Conservation (phyloP, 106 monocot genomes). For the Narthecium ossifragum region DNA sequence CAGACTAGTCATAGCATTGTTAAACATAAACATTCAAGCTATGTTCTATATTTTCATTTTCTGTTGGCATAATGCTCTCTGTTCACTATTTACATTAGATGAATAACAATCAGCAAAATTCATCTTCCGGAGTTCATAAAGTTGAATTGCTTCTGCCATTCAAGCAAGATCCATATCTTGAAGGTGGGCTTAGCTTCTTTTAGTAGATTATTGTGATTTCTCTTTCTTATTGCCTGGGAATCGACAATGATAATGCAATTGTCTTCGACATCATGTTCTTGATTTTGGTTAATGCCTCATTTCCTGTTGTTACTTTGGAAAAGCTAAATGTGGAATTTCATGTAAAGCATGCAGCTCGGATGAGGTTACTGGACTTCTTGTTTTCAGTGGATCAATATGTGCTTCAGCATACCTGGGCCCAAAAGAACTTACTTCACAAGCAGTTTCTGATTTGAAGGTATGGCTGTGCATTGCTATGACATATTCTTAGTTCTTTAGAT, state of each 20-base stretch:
- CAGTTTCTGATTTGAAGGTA: conserved; percentile 92
- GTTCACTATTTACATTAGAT: too few species aligned
- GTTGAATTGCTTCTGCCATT: conserved; percentile 84
- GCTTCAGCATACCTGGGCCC: conserved; percentile 69
- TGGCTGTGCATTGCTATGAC: too few species aligned
- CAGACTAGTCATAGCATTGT: too few species aligned
- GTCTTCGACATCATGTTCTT: background rate
- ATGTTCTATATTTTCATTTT: too few species aligned
- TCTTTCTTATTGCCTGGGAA: background rate
- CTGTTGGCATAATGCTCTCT: too few species aligned
- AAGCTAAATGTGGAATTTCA: conserved; percentile 25
- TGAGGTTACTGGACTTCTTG: conserved; percentile 56
- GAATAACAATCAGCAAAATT: conserved; percentile 25
- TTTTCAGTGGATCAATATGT: conserved; percentile 57
- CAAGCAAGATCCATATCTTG: conserved; percentile 29
- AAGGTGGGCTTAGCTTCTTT: conserved; percentile 27
- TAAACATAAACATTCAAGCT: too few species aligned
- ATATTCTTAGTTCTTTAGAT: too few species aligned
- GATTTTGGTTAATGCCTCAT: background rate
- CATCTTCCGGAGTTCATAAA: conserved; percentile 29
- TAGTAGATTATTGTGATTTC: background rate
- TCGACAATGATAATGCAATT: background rate
- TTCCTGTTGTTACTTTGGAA: background rate
- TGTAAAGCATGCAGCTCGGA: conserved; percentile 55
- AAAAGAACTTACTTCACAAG: conserved; percentile 59